Base-by-base conservation (phyloP, 2,329 filamentous ascomycete species). In the Penicillium brevicompactum region DNA sequence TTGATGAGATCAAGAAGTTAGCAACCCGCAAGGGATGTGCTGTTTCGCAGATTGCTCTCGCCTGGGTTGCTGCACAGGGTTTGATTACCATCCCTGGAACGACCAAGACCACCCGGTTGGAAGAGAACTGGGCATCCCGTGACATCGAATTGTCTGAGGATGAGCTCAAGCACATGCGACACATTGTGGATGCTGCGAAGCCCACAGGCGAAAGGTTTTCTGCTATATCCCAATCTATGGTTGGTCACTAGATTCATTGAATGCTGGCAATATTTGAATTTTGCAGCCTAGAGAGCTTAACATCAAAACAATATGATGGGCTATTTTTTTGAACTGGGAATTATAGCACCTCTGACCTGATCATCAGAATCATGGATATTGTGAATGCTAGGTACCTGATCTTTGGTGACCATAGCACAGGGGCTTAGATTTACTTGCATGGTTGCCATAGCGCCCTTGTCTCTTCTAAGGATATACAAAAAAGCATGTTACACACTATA, bases 51-150 rank as follows among this genome's bases (percentile, higher is more conserved):
- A 66, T 76, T 7, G 74, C 75, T 0, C 67, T 77, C 0, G 72
- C 74, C 0, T 77, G 74, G 75, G 74, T 76, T 1, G 71, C 68
- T 9, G 64, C 73, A 64, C 72, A 77, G 42, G 71, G 72, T 0
- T 64, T 78, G 64, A 78, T 81, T 56, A 67, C 78, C 0, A 80
- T 80, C 46, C 78, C 79, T 0, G 79, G 79, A 1, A 78, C 76
- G 0, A 79, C 76, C 0, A 78, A 78, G 57, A 52, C 69, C 0
- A 45, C 56, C 3, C 68, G 77, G 0, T 45, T 78, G 8, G 74
- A 76, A 44, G 71, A 77, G 50, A 79, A 78, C 51, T 76, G 69
- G 70, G 63, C 64, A 0, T 76, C 73, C 1, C 55, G 72, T 21
- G 62, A 76, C 7, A 59, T 77, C 42, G 67, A 73, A 2, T 53